Percentiles rank a stretch among this genome's conserved stretches.
These are phyloP conservation scores for Trichosanthes cucumerina DNA, from an alignment of 306 rosid genomes.

Conservation along the genomic window DNA sequence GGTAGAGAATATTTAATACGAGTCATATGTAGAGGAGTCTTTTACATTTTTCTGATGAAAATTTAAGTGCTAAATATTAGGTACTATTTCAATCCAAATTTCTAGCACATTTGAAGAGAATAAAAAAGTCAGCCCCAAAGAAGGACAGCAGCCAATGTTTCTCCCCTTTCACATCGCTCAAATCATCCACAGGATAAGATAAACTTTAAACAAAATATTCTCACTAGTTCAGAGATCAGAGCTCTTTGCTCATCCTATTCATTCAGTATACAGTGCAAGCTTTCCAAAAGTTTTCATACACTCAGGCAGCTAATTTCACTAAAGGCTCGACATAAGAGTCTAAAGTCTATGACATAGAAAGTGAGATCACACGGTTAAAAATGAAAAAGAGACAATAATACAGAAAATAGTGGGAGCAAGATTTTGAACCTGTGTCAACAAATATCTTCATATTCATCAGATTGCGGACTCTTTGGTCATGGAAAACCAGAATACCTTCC, in stretches of 20 bases:
- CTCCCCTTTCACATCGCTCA: neutral
- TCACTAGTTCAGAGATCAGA: neutral
- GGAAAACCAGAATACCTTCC: constrained; percentile 98
- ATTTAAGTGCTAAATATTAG: neutral
- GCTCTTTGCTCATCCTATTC: neutral
- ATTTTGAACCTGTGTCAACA: constrained; percentile 76
- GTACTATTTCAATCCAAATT: neutral
- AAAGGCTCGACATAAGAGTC: neutral
- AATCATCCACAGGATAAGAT: neutral
- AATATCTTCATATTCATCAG: constrained; percentile 97
- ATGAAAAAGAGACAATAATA: neutral
- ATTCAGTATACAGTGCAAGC: neutral
- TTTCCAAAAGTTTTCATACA: neutral
- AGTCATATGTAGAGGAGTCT: neutral
- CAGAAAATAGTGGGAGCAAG: neutral
- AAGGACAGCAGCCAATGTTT: neutral
- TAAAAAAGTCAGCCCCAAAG: neutral
- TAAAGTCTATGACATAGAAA: neutral
- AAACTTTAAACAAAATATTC: neutral
- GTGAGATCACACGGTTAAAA: neutral
- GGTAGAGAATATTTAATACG: neutral
- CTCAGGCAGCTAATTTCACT: neutral
- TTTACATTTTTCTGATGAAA: neutral
- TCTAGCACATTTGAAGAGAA: neutral
- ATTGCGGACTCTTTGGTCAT: constrained; percentile 80